Percentiles rank a stretch among this genome's conserved stretches.
Conservation (phyloP, 1,139 yeast species). For the Magnusiomyces ingens region DNA sequence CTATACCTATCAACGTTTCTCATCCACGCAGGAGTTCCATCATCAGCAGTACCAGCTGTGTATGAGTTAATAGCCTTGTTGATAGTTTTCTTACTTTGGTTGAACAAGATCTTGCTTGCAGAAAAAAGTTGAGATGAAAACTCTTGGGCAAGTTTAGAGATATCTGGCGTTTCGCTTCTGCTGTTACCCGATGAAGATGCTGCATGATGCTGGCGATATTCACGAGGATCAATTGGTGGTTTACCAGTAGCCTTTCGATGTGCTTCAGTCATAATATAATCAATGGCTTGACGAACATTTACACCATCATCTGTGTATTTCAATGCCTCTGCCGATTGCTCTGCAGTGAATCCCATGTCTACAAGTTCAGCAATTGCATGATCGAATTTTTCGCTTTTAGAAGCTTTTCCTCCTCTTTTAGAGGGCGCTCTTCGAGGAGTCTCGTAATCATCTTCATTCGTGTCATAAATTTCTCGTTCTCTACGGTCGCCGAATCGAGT, state of each 20-base stretch:
- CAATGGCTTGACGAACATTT: conserved; percentile 61
- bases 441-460: too few relatives aligned
- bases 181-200: conserved; percentile 6
- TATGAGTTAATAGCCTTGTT: conserved; percentile 61
- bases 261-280: conserved; percentile 56
- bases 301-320: conserved; percentile 46
- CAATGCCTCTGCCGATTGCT: conserved; percentile 57
- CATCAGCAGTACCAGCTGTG: conserved; percentile 31
- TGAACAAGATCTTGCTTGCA: conserved; percentile 56
- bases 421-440: neutral
- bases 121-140: conserved; percentile 56
- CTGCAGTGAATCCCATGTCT: conserved; percentile 72
- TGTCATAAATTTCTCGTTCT: too few relatives aligned
- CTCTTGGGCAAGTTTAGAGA: conserved; percentile 47
- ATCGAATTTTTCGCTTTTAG: conserved; percentile 36
- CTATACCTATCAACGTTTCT: conserved; percentile 37
- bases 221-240: conserved; percentile 2
- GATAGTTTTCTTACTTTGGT: conserved; percentile 55
- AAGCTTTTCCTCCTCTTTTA: neutral
- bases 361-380: conserved; percentile 59
- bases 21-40: conserved; percentile 77
- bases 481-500: too few relatives aligned
- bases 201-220: conserved; percentile 10
- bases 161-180: conserved; percentile 23
- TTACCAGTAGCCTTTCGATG: conserved; percentile 34